phyloP scores from a whole-genome alignment of 768 basidiomycete species.

The Pisolithus microcarpus region DNA sequence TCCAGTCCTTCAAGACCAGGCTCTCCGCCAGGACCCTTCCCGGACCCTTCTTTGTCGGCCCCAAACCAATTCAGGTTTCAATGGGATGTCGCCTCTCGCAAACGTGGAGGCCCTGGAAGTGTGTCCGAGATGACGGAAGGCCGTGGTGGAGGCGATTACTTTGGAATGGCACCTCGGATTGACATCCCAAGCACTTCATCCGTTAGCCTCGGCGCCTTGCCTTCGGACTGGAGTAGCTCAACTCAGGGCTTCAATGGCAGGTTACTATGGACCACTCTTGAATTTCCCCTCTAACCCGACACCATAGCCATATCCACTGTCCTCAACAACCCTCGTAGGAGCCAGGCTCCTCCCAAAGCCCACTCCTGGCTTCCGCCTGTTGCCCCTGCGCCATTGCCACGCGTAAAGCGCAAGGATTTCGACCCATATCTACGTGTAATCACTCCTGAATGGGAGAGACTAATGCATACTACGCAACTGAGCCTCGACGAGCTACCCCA shows the following conservation, averaged over 20 bases:
- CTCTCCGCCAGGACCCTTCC: constrained; percentile 43
- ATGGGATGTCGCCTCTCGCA: constrained; percentile 58
- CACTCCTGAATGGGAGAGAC: constrained; percentile 69
- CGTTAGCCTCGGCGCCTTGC: constrained; percentile 42
- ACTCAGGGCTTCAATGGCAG: constrained; percentile 86
- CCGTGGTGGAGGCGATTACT: constrained; percentile 50
- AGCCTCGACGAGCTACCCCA: constrained; percentile 28
- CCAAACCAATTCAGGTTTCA: constrained; percentile 65
- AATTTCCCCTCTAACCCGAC: constrained; percentile 4
- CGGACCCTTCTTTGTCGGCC: constrained; percentile 31
- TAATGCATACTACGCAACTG: constrained; percentile 40
- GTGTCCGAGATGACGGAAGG: constrained; percentile 68
- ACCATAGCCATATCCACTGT: constrained; percentile 86
- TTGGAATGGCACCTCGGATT: constrained; percentile 36
- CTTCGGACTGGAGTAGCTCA: constrained; percentile 71
- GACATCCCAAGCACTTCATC: constrained; percentile 42
- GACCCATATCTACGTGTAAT: constrained; percentile 73
- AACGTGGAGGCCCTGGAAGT: constrained; percentile 56
- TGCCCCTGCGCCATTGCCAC: constrained; percentile 67
- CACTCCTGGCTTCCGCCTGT: constrained; percentile 73
- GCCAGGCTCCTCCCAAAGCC: constrained; percentile 79
- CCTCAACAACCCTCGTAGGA: constrained; percentile 82
- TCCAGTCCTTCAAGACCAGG: constrained; percentile 54
- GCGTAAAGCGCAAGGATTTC: constrained; percentile 77
- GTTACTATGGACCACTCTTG: constrained; percentile 14